A percentile compares a stretch with the other conserved stretches of the same genome.
Conservation (phyloP, 2,329 filamentous ascomycete genomes). For the Fusarium oligoseptatum region DNA sequence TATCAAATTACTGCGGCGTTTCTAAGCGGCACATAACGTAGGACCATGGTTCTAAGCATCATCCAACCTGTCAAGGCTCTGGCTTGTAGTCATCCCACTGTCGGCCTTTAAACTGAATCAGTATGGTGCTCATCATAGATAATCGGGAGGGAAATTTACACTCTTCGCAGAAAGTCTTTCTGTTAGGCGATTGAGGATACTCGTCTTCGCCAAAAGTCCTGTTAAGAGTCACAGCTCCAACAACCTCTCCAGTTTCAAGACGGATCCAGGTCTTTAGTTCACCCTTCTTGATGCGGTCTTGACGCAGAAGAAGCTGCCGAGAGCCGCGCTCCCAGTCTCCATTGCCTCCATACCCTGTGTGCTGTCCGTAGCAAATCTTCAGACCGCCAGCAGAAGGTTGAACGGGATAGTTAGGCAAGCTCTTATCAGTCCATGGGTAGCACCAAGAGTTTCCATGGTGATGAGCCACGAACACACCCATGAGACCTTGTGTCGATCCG, state of each 20-base stretch:
- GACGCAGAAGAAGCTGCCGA: conserved; percentile 46
- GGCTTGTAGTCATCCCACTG: conserved; percentile 11
- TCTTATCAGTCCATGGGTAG: conserved; percentile 49
- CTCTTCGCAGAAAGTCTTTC: conserved; percentile 35
- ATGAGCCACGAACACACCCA: conserved; percentile 69
- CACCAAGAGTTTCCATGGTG: conserved; percentile 71
- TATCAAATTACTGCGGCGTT: neutral
- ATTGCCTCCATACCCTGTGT: conserved; percentile 75
- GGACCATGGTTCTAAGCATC: neutral
- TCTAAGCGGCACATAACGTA: neutral
- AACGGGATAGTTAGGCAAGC: conserved; percentile 4
- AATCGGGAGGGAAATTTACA: neutral
- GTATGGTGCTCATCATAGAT: neutral
- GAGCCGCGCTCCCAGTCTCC: conserved; percentile 69
- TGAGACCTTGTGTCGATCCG: conserved; percentile 60
- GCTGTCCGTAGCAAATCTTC: conserved; percentile 67
- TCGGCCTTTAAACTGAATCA: neutral
- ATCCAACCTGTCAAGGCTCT: neutral
- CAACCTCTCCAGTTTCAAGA: conserved; percentile 64
- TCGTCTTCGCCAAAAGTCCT: conserved; percentile 65
- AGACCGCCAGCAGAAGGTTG: conserved; percentile 45
- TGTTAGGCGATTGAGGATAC: conserved; percentile 58
- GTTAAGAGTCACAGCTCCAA: conserved; percentile 65
- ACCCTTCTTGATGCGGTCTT: conserved; percentile 56
- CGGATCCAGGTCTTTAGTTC: conserved; percentile 69